Evolutionary conservation across 2,329 filamentous ascomycete genomes (phyloP).

Genomic region (Aspergillus fumigatiaffinis): DNA sequence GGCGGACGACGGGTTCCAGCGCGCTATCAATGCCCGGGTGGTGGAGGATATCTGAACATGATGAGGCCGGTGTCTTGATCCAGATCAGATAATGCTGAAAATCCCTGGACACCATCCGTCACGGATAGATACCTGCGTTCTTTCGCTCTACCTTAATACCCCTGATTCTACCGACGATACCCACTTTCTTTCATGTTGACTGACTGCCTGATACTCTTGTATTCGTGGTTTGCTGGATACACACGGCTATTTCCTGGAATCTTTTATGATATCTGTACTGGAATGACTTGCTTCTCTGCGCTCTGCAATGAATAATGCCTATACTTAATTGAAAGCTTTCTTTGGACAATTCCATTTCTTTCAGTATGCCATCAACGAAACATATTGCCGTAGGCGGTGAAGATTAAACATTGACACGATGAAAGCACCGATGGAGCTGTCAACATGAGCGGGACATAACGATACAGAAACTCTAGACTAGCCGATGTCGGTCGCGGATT

Average conservation of each 20-base stretch:
- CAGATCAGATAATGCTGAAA: slow-evolving; percentile 1
- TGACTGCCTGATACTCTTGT: neutral
- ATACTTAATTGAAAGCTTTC: neutral
- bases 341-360: neutral
- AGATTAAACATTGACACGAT: neutral
- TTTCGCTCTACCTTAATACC: slow-evolving; percentile 8
- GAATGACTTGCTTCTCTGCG: too few relatives aligned
- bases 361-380: neutral
- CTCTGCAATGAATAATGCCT: neutral
- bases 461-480: neutral
- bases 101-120: slow-evolving; percentile 12
- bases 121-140: neutral
- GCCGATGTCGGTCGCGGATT: neutral
- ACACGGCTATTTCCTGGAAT: neutral
- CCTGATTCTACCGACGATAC: slow-evolving; percentile 26
- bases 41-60: slow-evolving; percentile 74
- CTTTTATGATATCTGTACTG: neutral
- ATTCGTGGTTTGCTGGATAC: neutral
- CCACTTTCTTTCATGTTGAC: slow-evolving; percentile 25
- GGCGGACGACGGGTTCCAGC: slow-evolving; percentile 63
- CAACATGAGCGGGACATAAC: neutral
- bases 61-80: neutral
- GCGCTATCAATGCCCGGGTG: slow-evolving; percentile 74
- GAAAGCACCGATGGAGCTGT: neutral
- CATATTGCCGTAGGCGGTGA: neutral